These are phyloP conservation scores for Diaporthe capsici DNA, from an alignment of 2,329 filamentous ascomycete species.

Conservation along the genomic window DNA sequence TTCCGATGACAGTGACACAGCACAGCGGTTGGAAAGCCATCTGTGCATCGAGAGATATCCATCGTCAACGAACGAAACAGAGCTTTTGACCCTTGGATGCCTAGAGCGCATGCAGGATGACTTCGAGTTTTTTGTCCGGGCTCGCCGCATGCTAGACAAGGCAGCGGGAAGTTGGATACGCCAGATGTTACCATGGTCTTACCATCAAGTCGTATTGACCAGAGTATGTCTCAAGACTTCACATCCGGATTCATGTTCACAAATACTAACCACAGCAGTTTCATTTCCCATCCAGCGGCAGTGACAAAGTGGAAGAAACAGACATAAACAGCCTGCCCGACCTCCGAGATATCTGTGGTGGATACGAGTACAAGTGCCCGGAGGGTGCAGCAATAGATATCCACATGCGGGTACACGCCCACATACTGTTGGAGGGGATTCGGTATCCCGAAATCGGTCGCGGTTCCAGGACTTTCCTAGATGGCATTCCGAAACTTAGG, in stretches of 20 bases:
- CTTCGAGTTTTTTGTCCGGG: not conserved
- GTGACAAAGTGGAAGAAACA: not conserved
- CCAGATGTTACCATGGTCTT: conserved; percentile 4
- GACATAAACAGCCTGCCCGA: not conserved
- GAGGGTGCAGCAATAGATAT: not conserved
- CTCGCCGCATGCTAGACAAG: not conserved
- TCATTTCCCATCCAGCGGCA: not conserved
- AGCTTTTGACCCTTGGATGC: not conserved
- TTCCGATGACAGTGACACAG: not conserved
- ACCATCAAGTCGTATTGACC: not conserved
- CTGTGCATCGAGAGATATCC: not conserved
- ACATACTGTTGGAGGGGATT: not conserved
- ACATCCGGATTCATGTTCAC: not conserved
- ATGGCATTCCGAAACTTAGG: not conserved
- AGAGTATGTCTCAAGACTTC: not conserved
- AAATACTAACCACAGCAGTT: not conserved
- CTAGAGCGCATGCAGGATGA: not conserved
- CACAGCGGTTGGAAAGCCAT: not conserved
- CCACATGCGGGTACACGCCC: not conserved
- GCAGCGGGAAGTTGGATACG: not conserved
- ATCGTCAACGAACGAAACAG: not conserved
- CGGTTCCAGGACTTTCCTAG: not conserved
- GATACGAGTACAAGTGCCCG: not conserved
- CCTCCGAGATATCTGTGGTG: not conserved
- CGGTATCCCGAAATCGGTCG: conserved; percentile 2